A percentile compares a stretch with the other conserved stretches of the same genome.
Conservation (phyloP, 2,329 filamentous ascomycete species). For the Talaromyces sp. region DNA sequence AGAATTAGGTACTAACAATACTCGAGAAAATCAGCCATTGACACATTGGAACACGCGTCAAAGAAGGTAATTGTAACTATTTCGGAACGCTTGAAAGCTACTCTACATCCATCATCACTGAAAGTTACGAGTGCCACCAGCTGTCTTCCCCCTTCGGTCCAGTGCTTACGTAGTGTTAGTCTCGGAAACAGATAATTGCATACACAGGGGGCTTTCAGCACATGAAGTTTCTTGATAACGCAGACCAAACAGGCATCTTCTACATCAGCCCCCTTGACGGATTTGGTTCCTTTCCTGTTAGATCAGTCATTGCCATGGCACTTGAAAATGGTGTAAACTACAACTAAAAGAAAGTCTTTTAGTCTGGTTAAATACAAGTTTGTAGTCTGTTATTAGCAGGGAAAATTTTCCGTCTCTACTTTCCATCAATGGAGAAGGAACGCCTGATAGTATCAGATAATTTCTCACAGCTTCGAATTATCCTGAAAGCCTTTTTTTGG, state of each 20-base stretch:
- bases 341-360: neutral
- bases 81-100: neutral
- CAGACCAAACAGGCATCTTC: slow-evolving; percentile 49
- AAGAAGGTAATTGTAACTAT: neutral
- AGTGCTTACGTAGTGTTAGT: too few relatives aligned
- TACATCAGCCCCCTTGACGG: slow-evolving; percentile 23
- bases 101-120: neutral
- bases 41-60: neutral
- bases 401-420: neutral
- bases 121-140: too few relatives aligned
- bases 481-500: neutral
- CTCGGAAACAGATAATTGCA: too few relatives aligned
- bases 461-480: neutral
- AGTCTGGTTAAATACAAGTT: neutral
- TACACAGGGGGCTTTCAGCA: too few relatives aligned
- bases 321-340: neutral
- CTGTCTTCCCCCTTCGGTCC: too few relatives aligned
- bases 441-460: neutral
- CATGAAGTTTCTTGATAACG: slow-evolving; percentile 47
- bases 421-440: neutral
- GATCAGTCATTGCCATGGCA: neutral
- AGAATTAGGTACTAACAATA: neutral
- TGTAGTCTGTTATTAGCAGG: neutral
- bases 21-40: too few relatives aligned
- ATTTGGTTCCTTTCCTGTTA: too few relatives aligned